phyloP scores from a whole-genome alignment of 768 basidiomycete species.

The Udeniomyces megalosporus region DNA sequence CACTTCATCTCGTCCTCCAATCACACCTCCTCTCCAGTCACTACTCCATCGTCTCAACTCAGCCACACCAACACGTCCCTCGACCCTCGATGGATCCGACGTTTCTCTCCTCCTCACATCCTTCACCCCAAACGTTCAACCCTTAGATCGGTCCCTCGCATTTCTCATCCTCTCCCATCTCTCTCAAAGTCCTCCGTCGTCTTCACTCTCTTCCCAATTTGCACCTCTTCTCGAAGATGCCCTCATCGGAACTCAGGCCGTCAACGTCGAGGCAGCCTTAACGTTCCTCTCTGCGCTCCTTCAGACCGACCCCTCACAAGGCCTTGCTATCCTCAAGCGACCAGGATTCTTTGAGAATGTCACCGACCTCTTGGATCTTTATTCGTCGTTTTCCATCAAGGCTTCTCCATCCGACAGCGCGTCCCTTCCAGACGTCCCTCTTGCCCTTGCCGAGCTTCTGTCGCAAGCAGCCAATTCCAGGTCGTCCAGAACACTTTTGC shows the following conservation, averaged over 20 bases:
- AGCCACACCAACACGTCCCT: no score
- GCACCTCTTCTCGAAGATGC: neutral
- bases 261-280: conserved; percentile 39
- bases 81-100: neutral
- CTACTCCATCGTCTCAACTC: no score
- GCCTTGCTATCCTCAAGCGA: conserved; percentile 45
- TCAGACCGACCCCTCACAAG: conserved; percentile 59
- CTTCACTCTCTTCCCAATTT: neutral
- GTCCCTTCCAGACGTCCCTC: conserved; percentile 29
- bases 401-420: neutral
- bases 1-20: neutral
- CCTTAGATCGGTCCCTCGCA: conserved; percentile 1
- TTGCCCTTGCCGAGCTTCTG: conserved; percentile 54
- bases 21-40: neutral
- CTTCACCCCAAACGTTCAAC: neutral
- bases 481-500: conserved; percentile 46
- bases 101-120: neutral
- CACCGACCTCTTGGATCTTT: conserved; percentile 54
- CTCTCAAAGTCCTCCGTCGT: neutral
- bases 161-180: conserved; percentile 13
- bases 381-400: neutral
- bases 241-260: conserved; percentile 31
- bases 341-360: conserved; percentile 50
- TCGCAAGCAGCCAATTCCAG: conserved; percentile 63
- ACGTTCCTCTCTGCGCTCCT: conserved; percentile 63